phyloP scores from a whole-genome alignment of 2,329 filamentous ascomycete species.

The Xylariales sp. region DNA sequence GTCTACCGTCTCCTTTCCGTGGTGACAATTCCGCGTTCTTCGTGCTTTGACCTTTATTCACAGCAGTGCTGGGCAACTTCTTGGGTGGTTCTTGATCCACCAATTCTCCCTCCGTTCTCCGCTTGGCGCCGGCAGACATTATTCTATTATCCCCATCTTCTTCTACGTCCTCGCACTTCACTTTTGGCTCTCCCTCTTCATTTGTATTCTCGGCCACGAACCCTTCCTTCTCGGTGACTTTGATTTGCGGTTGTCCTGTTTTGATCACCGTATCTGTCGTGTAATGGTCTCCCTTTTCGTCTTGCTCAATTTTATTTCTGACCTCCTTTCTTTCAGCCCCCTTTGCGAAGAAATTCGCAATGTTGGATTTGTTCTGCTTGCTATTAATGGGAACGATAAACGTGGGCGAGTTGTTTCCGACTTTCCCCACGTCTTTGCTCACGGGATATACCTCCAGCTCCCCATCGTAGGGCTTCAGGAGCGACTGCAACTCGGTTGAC shows the following conservation, averaged over 20 bases:
- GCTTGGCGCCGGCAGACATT: constrained; percentile 43
- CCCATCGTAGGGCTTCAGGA: constrained; percentile 83
- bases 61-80: constrained; percentile 37
- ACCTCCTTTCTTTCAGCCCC: constrained; percentile 46
- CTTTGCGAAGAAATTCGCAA: constrained; percentile 90
- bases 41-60: background rate
- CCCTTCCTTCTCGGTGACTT: constrained; percentile 42
- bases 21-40: constrained; percentile 34
- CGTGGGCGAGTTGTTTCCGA: constrained; percentile 86
- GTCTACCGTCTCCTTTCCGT: constrained; percentile 41
- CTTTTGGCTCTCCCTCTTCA: constrained; percentile 12
- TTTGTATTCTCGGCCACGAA: constrained; percentile 36
- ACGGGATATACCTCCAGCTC: constrained; percentile 89
- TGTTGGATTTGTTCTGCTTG: constrained; percentile 90
- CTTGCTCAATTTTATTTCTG: constrained; percentile 13
- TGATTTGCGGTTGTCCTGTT: constrained; percentile 42
- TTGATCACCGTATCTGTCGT: background rate
- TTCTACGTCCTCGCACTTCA: constrained; percentile 31
- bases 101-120: constrained; percentile 41
- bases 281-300: background rate
- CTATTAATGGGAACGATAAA: constrained; percentile 88
- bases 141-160: constrained; percentile 5
- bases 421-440: constrained; percentile 89
- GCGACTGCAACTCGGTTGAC: constrained; percentile 79
- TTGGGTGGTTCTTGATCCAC: constrained; percentile 45